These are phyloP conservation scores for Sporisorium scitamineum DNA, from an alignment of 1,284 basidiomycete genomes.

Conservation along the genomic window DNA sequence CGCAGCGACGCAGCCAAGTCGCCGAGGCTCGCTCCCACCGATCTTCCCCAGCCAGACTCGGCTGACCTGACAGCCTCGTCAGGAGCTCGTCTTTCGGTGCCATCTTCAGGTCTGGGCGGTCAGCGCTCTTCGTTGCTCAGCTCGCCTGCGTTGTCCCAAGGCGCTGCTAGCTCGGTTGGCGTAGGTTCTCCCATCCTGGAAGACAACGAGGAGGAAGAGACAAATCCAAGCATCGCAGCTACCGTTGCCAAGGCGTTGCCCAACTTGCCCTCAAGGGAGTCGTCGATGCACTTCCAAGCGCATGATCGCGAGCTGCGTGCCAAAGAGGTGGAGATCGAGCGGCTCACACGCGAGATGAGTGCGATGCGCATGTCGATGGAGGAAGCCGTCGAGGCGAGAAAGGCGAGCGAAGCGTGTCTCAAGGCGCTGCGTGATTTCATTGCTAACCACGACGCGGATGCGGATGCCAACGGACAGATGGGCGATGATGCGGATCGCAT, in stretches of 20 bases:
- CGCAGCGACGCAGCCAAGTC: constrained; percentile 37
- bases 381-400: constrained; percentile 63
- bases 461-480: constrained; percentile 40
- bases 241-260: constrained; percentile 21
- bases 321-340: constrained; percentile 58
- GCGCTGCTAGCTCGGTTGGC: constrained; percentile 40
- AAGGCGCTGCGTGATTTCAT: constrained; percentile 60
- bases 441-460: constrained; percentile 42
- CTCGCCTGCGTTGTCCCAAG: constrained; percentile 48
- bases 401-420: constrained; percentile 62
- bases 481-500: constrained; percentile 37
- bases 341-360: constrained; percentile 50
- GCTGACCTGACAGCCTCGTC: constrained; percentile 15
- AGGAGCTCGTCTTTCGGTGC: constrained; percentile 31
- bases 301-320: constrained; percentile 49
- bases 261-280: constrained; percentile 17
- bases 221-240: neutral
- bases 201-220: constrained; percentile 46
- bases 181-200: constrained; percentile 51
- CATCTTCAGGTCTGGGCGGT: constrained; percentile 11
- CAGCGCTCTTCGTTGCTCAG: constrained; percentile 18
- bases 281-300: constrained; percentile 22
- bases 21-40: constrained; percentile 21
- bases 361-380: constrained; percentile 51
- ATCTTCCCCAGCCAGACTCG: constrained; percentile 18